Evolutionary conservation across 345 rosid species (phyloP).

Genomic region (sweet orange (Citrus sinensis)): DNA sequence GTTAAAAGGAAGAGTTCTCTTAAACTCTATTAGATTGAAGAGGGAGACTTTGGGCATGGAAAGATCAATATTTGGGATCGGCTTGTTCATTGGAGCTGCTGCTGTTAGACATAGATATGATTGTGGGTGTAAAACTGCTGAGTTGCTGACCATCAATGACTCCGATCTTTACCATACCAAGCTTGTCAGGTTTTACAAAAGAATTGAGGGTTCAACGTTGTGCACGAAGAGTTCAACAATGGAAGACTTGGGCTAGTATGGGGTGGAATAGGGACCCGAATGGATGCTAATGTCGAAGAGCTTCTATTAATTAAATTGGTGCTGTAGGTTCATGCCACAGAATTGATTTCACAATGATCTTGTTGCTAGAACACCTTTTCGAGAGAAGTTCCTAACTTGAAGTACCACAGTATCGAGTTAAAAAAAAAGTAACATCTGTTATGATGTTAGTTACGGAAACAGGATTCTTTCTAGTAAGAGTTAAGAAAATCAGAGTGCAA

Average conservation of each 20-base stretch:
- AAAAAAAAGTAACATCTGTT: too few species aligned
- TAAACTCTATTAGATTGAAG: slow-evolving; percentile 64
- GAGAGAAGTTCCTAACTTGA: too few species aligned
- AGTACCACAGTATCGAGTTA: too few species aligned
- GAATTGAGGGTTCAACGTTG: slow-evolving; percentile 69
- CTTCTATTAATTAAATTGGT: slow-evolving; percentile 72
- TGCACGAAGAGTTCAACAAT: slow-evolving; percentile 77
- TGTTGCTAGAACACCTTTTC: not conserved
- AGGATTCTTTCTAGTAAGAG: too few species aligned
- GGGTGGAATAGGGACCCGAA: slow-evolving; percentile 90
- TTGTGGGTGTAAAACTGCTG: slow-evolving; percentile 65
- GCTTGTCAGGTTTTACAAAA: slow-evolving; percentile 80
- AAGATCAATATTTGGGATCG: slow-evolving; percentile 76
- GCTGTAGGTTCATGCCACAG: slow-evolving; percentile 42
- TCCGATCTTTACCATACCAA: slow-evolving; percentile 83
- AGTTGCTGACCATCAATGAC: slow-evolving; percentile 90
- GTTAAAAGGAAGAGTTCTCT: slow-evolving; percentile 73
- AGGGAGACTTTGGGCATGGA: slow-evolving; percentile 76
- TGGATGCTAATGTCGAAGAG: slow-evolving; percentile 73
- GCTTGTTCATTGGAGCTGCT: slow-evolving; percentile 83
- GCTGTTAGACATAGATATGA: slow-evolving; percentile 72
- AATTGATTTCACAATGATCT: slow-evolving; percentile 6
- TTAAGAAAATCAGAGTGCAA: too few species aligned
- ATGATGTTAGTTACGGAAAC: too few species aligned
- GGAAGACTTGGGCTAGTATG: slow-evolving; percentile 73